phyloP scores from a whole-genome alignment of 2,329 filamentous ascomycete genomes.

The Aspergillus pseudoviridinutans region DNA sequence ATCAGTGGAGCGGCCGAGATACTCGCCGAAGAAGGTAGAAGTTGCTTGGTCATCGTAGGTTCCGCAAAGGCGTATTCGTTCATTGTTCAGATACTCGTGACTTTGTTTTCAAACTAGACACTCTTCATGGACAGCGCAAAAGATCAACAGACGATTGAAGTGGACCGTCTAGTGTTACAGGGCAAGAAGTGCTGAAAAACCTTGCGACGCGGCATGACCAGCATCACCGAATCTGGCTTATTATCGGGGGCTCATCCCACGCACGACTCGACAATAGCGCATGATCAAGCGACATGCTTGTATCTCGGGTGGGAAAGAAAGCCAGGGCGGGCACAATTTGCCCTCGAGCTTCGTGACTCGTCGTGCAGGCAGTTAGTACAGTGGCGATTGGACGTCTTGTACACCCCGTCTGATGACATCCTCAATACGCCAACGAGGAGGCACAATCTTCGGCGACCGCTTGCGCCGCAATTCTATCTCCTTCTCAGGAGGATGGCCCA shows the following conservation, averaged over 20 bases:
- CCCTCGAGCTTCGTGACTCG: slow-evolving; percentile 3
- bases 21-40: neutral
- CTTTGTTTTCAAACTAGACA: slow-evolving; percentile 11
- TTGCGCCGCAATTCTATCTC: slow-evolving; percentile 62
- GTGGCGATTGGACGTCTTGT: slow-evolving; percentile 67
- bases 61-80: slow-evolving; percentile 24
- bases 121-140: slow-evolving; percentile 8
- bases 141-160: slow-evolving; percentile 6
- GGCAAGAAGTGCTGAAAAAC: slow-evolving; percentile 10
- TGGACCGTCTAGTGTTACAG: slow-evolving; percentile 12
- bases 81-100: slow-evolving; percentile 26
- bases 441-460: slow-evolving; percentile 50
- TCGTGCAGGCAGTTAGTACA: slow-evolving; percentile 52
- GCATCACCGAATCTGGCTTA: slow-evolving; percentile 27
- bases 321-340: neutral
- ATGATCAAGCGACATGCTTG: neutral
- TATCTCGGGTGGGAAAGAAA: neutral
- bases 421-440: slow-evolving; percentile 75
- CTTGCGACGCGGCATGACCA: slow-evolving; percentile 31
- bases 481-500: slow-evolving; percentile 59
- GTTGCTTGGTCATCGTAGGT: slow-evolving; percentile 12
- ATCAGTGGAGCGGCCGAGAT: neutral
- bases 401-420: slow-evolving; percentile 71
- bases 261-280: slow-evolving; percentile 11
- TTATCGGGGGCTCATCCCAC: neutral